Base-by-base conservation (phyloP, 768 basidiomycete species). In the Lentinula sp. region DNA sequence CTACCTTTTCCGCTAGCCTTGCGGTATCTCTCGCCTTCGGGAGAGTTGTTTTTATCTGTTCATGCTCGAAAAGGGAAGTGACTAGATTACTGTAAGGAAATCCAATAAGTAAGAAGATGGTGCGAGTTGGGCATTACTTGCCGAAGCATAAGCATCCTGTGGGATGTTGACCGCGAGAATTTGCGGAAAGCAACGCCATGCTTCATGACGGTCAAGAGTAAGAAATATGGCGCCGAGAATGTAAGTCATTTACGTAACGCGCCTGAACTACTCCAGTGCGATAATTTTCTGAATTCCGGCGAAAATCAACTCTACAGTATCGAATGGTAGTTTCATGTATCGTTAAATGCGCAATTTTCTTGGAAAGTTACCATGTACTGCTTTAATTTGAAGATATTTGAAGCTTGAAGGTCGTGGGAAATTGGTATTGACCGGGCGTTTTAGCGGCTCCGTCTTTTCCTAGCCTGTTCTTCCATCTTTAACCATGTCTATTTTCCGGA, bases 21-120 rank as follows among this genome's bases (percentile, higher is more conserved):
- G 93, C 93, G 4, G 95, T 78, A 67, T 97, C 95, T 71, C 90
- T 88, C 2, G 97, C 97, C 73, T 98, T 98, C 36, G 96, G 89
- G 15, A 98, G 76, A 0, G 97, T 99, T 6, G 97, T 98, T 72
- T 91, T 89, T 70, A 99, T 93, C 70, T 93, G 91, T 69, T 97
- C 93, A 74, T 98, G 94, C 69, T 98, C 86, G 60, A 99, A 83
- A 37, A 98, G 81, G 4, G 94, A 95, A 28, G 94, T 91, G 63
- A 99, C 95, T 57, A 99, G 77, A 74, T 98, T 98, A 63, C 95
- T 96, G 68, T 4, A 41, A 28, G 4, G 36, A 54, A 39, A 53
- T 64, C 56, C 69, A 59, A 55, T 56, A 61, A 12, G 20, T 20
- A 32, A 2, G 53, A 51, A 41, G 57, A 23, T 37, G 16, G 13